Base-by-base conservation (phyloP, 2,329 filamentous ascomycete species). In the Cylindrodendrum hubeiense region DNA sequence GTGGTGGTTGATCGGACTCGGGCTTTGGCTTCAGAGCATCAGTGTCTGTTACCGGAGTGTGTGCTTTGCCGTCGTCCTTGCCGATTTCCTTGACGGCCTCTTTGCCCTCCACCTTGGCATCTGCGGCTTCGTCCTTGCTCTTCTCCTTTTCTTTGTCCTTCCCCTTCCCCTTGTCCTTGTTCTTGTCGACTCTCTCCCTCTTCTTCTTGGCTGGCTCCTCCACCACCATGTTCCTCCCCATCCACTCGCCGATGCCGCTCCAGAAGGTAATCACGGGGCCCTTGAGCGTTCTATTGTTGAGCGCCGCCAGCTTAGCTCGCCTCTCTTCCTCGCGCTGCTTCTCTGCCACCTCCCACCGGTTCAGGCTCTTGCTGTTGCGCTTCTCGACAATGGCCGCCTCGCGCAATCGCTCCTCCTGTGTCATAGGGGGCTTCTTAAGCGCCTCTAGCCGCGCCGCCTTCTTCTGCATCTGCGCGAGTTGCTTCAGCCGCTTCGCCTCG, bases 311-410 rank as follows among this genome's bases (percentile, higher is more conserved):
- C 80, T 92, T 95, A 43, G 90, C 92, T 68, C 90, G 88, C 66
- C 95, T 88, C 75, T 97, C 93, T 73, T 95, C 93, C 70, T 95
- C 92, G 63, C 95, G 90, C 77, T 92, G 90, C 80, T 94, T 94
- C 81, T 99, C 96, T 7, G 94, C 93, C 78, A 94, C 92, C 79
- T 98, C 95, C 95, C 95, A 98, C 60, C 93, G 87, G 76, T 95
- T 98, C 75, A 97, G 82, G 79, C 92, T 98, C 85, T 93, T 97
- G 71, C 91, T 88, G 79, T 99, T 98, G 73, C 91, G 86, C 79
- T 92, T 91, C 80, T 98, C 96, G 7, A 97, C 91, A 56, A 90
- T 83, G 19, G 91, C 93, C 1, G 95, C 95, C 79, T 97, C 93
- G 28, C 89, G 90, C 28, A 98, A 85, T 39, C 94, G 88, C 77